Percentiles rank a stretch among this genome's conserved stretches.
These are phyloP conservation scores for Lanzia echinophila DNA, from an alignment of 2,329 filamentous ascomycete species.

Conservation along the genomic window DNA sequence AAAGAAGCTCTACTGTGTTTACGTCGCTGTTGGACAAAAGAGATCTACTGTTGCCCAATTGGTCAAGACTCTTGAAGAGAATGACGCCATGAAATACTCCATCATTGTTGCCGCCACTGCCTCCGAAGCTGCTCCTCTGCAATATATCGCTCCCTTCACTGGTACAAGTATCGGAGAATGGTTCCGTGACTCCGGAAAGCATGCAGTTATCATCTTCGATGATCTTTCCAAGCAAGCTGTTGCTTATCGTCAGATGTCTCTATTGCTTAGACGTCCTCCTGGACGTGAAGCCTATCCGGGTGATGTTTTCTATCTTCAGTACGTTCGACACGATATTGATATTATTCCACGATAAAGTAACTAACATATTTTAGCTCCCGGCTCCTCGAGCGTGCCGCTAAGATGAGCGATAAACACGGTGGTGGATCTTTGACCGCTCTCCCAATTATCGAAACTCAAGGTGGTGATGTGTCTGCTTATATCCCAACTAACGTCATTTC, in stretches of 20 bases:
- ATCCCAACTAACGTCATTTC: slow-evolving; percentile 99
- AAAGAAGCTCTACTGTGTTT: slow-evolving; percentile 99
- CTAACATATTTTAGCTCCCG: slow-evolving; percentile 54
- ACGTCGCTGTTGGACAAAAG: slow-evolving; percentile 99
- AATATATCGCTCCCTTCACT: slow-evolving; percentile 92
- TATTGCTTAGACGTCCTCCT: slow-evolving; percentile 92
- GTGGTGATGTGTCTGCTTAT: slow-evolving; percentile 99
- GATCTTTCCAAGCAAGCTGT: slow-evolving; percentile 98
- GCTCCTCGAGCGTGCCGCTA: slow-evolving; percentile 98
- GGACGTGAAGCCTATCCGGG: slow-evolving; percentile 99
- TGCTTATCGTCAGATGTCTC: slow-evolving; percentile 97
- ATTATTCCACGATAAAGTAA: neutral
- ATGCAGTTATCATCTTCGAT: slow-evolving; percentile 86
- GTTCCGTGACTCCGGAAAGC: slow-evolving; percentile 80
- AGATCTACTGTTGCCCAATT: slow-evolving; percentile 98
- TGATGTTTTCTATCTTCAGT: slow-evolving; percentile 96
- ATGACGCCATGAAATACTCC: slow-evolving; percentile 98
- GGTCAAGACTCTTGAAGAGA: slow-evolving; percentile 99
- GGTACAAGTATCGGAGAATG: slow-evolving; percentile 54
- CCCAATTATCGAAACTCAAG: slow-evolving; percentile 98
- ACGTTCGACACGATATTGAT: slow-evolving; percentile 24
- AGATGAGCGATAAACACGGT: slow-evolving; percentile 94
- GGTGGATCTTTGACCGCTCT: slow-evolving; percentile 96
- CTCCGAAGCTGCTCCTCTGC: slow-evolving; percentile 90
- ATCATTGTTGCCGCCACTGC: slow-evolving; percentile 87